Percentiles rank a stretch among this genome's conserved stretches.
Conservation (phyloP, 2,329 filamentous ascomycete genomes). For the Penicillium thymicola region DNA sequence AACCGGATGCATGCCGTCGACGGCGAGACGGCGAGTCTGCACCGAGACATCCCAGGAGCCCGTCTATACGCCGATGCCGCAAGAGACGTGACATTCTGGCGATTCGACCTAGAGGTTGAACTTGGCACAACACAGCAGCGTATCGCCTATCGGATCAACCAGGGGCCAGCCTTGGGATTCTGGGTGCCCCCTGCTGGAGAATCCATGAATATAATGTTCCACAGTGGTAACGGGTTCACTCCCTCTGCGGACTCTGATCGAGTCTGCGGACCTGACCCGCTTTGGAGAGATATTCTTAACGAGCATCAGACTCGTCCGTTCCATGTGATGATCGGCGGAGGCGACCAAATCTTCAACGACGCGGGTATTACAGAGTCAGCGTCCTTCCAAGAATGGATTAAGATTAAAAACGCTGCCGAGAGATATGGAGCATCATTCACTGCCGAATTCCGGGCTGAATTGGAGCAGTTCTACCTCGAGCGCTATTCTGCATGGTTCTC, state of each 20-base stretch:
- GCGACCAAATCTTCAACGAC: conserved; percentile 97
- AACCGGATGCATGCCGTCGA: conserved; percentile 53
- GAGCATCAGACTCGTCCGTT: conserved; percentile 87
- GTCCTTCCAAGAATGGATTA: conserved; percentile 79
- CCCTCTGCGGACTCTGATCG: conserved; percentile 70
- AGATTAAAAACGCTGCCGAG: conserved; percentile 71
- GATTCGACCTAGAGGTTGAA: conserved; percentile 93
- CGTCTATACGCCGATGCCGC: conserved; percentile 81
- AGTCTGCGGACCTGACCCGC: conserved; percentile 87
- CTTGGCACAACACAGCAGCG: conserved; percentile 73
- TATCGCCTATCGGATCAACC: conserved; percentile 93
- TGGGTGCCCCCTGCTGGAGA: conserved; percentile 85
- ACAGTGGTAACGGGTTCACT: conserved; percentile 97
- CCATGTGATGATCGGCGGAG: conserved; percentile 96
- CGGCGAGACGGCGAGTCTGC: conserved; percentile 76
- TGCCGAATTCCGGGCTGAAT: conserved; percentile 76
- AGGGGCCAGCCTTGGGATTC: conserved; percentile 81
- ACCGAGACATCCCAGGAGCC: conserved; percentile 77
- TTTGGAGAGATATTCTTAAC: conserved; percentile 96
- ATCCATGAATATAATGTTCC: conserved; percentile 98
- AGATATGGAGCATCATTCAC: conserved; percentile 79
- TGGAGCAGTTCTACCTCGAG: conserved; percentile 84
- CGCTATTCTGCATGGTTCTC: conserved; percentile 95
- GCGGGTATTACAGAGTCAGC: conserved; percentile 70
- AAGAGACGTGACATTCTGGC: conserved; percentile 90